Evolutionary conservation across 495 filamentous ascomycete genomes (phyloP), one percentile per base, ranked within the genome.

Genomic region (Xylaria acuta): DNA sequence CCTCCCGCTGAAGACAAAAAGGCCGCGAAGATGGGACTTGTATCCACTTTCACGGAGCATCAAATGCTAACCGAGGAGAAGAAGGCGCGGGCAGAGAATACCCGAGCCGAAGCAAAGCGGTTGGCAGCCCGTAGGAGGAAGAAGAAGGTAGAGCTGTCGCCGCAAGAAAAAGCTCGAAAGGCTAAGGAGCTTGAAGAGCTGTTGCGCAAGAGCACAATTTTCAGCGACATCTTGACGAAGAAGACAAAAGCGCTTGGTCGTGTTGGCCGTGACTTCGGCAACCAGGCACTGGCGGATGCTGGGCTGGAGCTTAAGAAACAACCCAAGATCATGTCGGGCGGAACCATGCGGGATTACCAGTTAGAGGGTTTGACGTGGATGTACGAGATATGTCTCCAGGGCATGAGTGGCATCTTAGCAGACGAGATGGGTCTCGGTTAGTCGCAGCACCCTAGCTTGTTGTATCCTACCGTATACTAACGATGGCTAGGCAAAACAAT

Each of bases 281-380:
- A 85, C 63, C 85, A 86, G 75, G 81, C 81, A 11, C 82, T 97
- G 30, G 92, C 94, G 27, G 90, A 92, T 72, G 93, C 96, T 73
- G 88, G 93, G 66, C 78, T 97, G 30, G 86, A 88, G 40, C 91
- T 95, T 67, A 95, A 94, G 6, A 86, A 92, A 73, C 96, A 99
- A 76, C 96, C 96, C 0, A 89, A 90, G 54, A 86, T 92, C 58
- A 89, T 99, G 63, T 92, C 90, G 6, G 95, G 95, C 27, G 96
- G 97, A 14, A 90, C 90, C 18, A 98, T 99, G 97, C 88, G 94
- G 27, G 89, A 90, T 67, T 99, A 99, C 82, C 96, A 99, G 76
- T 84, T 99, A 0, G 95, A 98, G 82, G 96, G 96, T 0, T 79
- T 99, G 30, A 95, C 96, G 25, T 99, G 96, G 96, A 88, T 98